A percentile compares a stretch with the other conserved stretches of the same genome.
phyloP scores from a whole-genome alignment of 2,329 filamentous ascomycete genomes.

The Chaetomiaceae sp. region DNA sequence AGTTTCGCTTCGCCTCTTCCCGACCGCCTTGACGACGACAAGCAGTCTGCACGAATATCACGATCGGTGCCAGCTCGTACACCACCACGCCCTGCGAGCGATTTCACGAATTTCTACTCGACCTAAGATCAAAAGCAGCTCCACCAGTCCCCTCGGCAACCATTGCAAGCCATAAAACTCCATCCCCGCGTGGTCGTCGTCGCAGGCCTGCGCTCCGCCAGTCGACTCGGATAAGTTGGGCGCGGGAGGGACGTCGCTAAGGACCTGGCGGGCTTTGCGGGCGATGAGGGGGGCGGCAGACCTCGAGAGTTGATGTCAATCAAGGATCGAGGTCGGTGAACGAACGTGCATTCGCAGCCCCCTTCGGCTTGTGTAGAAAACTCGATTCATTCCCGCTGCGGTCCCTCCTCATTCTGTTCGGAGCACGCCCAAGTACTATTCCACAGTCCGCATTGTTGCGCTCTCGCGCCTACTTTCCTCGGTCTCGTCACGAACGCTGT shows the following conservation, averaged over 20 bases:
- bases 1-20: too few species aligned
- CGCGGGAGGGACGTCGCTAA: conserved; percentile 22
- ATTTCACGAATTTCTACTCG: too few species aligned
- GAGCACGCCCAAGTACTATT: not conserved
- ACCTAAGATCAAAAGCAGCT: too few species aligned
- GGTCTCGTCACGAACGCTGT: not conserved
- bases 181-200: not conserved
- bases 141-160: too few species aligned
- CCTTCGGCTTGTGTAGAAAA: conserved; percentile 1
- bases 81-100: too few species aligned
- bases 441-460: not conserved
- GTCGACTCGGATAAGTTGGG: conserved; percentile 1
- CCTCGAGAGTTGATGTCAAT: conserved; percentile 23
- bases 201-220: not conserved
- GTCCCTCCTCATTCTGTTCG: not conserved
- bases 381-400: not conserved
- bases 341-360: conserved; percentile 1
- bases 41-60: too few species aligned
- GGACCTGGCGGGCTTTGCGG: conserved; percentile 31
- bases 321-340: conserved; percentile 21
- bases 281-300: conserved; percentile 41
- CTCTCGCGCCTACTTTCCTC: conserved; percentile 13
- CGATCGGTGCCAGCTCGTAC: too few species aligned
- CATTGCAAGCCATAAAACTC: not conserved
- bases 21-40: too few species aligned